Base-by-base conservation (phyloP, 805 yeast species). In the Candida quercuum region DNA sequence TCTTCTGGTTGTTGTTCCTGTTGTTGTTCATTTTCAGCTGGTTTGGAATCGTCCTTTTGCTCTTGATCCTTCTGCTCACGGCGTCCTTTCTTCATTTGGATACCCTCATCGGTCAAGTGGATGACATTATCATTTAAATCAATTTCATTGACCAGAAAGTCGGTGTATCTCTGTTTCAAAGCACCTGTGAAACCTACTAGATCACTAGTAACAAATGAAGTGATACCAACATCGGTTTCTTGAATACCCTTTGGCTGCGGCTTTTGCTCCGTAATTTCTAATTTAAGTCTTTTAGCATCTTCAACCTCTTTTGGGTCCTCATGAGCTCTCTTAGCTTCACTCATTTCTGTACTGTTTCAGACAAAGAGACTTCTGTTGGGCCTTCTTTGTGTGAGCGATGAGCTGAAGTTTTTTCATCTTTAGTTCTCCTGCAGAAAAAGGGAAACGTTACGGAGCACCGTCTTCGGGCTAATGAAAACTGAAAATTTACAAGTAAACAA, bases 101-200 rank as follows among this genome's bases (percentile, higher is more conserved):
- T 64, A 5, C 97, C 96, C 37, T 77, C 74, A 52, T 89, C 96
- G 9, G 63, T 57, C 43, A 93, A 67, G 57, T 81, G 89, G 11
- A 89, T 73, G 2, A 88, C 95, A 2, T 74, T 61, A 1, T 86
- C 94, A 17, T 74, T 63, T 22, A 62, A 49, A 42, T 71, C 82
- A 39, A 93, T 82, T 60, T 93, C 99, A 60, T 88, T 86, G 32
- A 93, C 99, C 55, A 86, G 71, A 57, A 93, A 93, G 57, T 93
- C 99, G 11, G 95, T 81, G 61, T 88, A 89, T 43, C 96, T 69
- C 54, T 86, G 95, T 59, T 93, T 93, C 50, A 93, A 67, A 12
- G 73, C 70, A 3, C 98, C 99, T 14, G 59, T 57, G 46, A 93
- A 86, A 3, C 96, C 95, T 9, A 67, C 59, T 19, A 67, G 50